Evolutionary conservation across 768 basidiomycete genomes (phyloP).

Genomic region (Pseudohyphozyma bogoriensis): DNA sequence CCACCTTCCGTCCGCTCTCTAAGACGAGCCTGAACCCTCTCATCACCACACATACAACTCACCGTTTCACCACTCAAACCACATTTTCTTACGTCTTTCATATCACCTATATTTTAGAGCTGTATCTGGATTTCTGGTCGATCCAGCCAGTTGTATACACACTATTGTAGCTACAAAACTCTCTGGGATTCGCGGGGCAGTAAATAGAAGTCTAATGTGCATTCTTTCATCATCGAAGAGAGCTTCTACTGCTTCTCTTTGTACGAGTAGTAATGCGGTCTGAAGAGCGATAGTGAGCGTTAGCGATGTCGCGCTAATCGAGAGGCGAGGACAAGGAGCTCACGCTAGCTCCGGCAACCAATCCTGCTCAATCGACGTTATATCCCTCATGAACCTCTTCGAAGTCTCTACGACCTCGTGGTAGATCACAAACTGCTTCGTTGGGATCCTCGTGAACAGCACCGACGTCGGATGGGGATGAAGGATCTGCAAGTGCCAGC

Average conservation of each 20-base stretch:
- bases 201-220: too few relatives aligned
- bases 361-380: slow-evolving; percentile 91
- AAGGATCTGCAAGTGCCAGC: slow-evolving; percentile 48
- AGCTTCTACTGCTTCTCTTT: slow-evolving; percentile 1
- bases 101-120: too few relatives aligned
- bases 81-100: too few relatives aligned
- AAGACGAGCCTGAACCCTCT: too few relatives aligned
- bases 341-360: slow-evolving; percentile 53
- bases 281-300: not conserved
- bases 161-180: too few relatives aligned
- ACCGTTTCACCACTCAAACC: too few relatives aligned
- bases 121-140: too few relatives aligned
- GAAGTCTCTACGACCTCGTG: slow-evolving; percentile 68
- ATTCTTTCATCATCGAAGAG: too few relatives aligned
- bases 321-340: not conserved
- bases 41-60: too few relatives aligned
- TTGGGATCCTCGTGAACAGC: slow-evolving; percentile 81
- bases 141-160: too few relatives aligned
- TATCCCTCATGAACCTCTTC: slow-evolving; percentile 81
- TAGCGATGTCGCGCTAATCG: not conserved
- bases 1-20: not conserved
- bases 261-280: slow-evolving; percentile 25
- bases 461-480: slow-evolving; percentile 91
- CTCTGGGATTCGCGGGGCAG: too few relatives aligned
- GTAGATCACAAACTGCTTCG: slow-evolving; percentile 75